Evolutionary conservation across 1,284 basidiomycete species (phyloP), one percentile per base, ranked within the genome.

Genomic region (Leccinum cinnamomeum): DNA sequence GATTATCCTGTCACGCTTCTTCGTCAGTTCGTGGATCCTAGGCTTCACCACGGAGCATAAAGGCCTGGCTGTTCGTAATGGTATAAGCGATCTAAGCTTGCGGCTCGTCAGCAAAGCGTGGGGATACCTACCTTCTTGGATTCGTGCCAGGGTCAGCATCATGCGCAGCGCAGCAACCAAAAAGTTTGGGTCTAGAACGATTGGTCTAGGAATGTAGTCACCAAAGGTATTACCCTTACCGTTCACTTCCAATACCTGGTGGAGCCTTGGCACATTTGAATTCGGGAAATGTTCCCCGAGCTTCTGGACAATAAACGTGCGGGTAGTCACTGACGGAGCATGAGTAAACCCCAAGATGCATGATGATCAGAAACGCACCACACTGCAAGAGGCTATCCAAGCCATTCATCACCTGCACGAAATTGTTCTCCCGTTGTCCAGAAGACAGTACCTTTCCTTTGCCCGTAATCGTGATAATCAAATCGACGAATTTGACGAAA

Each of bases 331-430:
- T 73, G 11, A 56, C 0, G 5, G n/a, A 10, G 14, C 5, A 30
- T 69, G 2, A 69, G 53, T 8, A 2, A 12, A 35, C 8, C 20
- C 25, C 25, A 6, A 41, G 7, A 46, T 30, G 6, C 41, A 50
- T 6, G 2, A 53, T 8, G 11, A 33, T 3, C 37, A 28, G 0
- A 11, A n/a, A 63, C 67, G 35, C 10, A 75, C 71, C 61, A 11
- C 61, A 72, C 12, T 65, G 58, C 58, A 72, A 30, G 3, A 75
- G n/a, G 50, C 61, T 67, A 3, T n/a, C 57, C 48, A 72, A n/a
- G 3, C 67, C 64, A 2, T 72, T 63, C 70, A 74, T 72, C 6
- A 57, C 67, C 12, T 64, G 63, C 14, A 57, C 65, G 44, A 72
- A 73, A 56, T 60, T 64, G 4, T 14, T 48, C 23, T 5, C 46